These are phyloP conservation scores for Chlamydomonas sp. DNA, from an alignment of 139 green algal species.

Conservation along the genomic window DNA sequence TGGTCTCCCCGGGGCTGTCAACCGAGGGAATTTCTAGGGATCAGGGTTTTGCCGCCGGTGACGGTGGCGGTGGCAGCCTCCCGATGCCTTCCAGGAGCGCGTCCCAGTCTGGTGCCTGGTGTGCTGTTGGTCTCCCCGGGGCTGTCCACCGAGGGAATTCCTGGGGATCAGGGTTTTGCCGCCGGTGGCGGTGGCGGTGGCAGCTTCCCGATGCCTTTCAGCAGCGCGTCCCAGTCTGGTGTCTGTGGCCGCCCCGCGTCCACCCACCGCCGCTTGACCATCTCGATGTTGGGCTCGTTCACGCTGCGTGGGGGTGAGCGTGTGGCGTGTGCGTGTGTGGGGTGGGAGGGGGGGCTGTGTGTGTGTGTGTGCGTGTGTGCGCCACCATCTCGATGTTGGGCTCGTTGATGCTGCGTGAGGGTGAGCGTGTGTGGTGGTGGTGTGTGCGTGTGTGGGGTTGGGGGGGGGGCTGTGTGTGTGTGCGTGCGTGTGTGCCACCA, in stretches of 20 bases:
- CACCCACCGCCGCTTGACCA: constrained; percentile 24
- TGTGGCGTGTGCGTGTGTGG: neutral
- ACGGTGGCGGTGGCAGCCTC: too few species aligned
- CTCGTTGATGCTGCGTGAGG: constrained; percentile 3
- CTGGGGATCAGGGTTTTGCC: too few species aligned
- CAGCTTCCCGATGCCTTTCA: too few species aligned
- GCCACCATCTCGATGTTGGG: constrained; percentile 4
- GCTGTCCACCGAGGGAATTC: too few species aligned
- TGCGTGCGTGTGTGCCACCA: neutral
- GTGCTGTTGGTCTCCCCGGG: too few species aligned
- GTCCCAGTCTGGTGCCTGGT: too few species aligned
- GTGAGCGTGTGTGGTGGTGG: neutral
- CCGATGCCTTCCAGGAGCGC: too few species aligned
- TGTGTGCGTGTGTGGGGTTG: neutral
- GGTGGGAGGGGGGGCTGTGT: neutral
- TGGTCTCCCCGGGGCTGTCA: too few species aligned
- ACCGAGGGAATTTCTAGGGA: too few species aligned
- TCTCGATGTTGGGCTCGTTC: constrained; percentile 21
- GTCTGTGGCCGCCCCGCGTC: constrained; percentile 15
- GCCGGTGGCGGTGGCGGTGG: too few species aligned
- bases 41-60: too few species aligned
- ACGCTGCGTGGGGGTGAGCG: constrained; percentile 9
- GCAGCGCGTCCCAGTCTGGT: constrained; percentile 27
- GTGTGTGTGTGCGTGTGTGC: neutral
- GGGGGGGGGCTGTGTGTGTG: neutral